Conservation (phyloP, 2,329 filamentous ascomycete genomes). For the Pseudonectria buxi region DNA sequence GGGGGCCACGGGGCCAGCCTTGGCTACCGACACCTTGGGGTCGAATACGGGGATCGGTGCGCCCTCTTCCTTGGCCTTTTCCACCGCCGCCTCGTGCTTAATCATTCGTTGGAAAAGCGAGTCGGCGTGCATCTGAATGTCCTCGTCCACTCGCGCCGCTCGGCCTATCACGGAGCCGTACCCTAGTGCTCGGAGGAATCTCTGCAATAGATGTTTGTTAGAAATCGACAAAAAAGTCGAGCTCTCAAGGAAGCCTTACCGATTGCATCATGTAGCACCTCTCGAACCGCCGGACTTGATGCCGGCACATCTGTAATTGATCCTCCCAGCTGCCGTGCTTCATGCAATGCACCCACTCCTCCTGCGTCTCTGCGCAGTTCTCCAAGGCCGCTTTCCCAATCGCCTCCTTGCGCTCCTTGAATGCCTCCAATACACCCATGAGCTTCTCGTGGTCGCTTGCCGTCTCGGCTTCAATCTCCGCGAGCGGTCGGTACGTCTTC, state of each 20-base stretch:
- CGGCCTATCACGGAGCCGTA: slow-evolving; percentile 67
- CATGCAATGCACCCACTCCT: slow-evolving; percentile 79
- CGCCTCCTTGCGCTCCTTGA: slow-evolving; percentile 71
- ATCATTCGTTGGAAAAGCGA: slow-evolving; percentile 82
- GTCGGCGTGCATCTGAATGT: slow-evolving; percentile 94
- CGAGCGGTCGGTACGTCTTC: slow-evolving; percentile 78
- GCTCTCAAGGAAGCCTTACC: slow-evolving; percentile 37
- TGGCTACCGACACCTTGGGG: slow-evolving; percentile 41
- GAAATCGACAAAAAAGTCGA: not conserved
- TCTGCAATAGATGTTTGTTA: slow-evolving; percentile 36
- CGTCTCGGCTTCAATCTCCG: slow-evolving; percentile 59
- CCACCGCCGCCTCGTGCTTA: slow-evolving; percentile 68
- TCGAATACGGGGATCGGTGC: slow-evolving; percentile 53
- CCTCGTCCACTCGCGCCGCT: slow-evolving; percentile 65
- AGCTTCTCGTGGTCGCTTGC: slow-evolving; percentile 76
- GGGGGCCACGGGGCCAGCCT: slow-evolving; percentile 18
- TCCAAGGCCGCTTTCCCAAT: slow-evolving; percentile 81
- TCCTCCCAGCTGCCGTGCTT: slow-evolving; percentile 60
- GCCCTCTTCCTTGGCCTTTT: slow-evolving; percentile 59
- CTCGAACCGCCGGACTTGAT: slow-evolving; percentile 71
- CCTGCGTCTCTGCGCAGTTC: slow-evolving; percentile 85
- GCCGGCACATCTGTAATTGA: slow-evolving; percentile 71
- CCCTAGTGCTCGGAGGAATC: slow-evolving; percentile 84
- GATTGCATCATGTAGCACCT: slow-evolving; percentile 85
- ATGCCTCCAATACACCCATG: slow-evolving; percentile 71